phyloP scores from a whole-genome alignment of 805 yeast genomes.

The Pichia phayaonensis region DNA sequence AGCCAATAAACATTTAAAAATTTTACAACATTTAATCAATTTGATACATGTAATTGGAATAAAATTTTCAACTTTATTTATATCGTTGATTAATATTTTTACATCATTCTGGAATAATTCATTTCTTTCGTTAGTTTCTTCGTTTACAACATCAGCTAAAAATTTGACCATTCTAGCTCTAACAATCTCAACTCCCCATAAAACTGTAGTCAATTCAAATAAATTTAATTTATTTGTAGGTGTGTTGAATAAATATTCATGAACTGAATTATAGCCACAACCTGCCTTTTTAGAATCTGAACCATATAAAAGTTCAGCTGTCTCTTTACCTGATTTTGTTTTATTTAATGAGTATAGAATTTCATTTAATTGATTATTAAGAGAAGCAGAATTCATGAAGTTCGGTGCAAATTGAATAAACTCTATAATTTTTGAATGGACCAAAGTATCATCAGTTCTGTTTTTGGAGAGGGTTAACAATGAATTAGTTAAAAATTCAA shows the following conservation, averaged over 20 bases:
- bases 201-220: slow-evolving; percentile 20
- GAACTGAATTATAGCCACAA: slow-evolving; percentile 16
- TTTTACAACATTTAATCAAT: slow-evolving; percentile 21
- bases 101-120: slow-evolving; percentile 1
- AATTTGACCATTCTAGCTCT: slow-evolving; percentile 7
- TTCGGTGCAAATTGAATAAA: slow-evolving; percentile 18
- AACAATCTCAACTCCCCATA: slow-evolving; percentile 20
- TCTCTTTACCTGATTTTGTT: slow-evolving; percentile 6
- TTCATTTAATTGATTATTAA: slow-evolving; percentile 18
- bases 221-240: slow-evolving; percentile 18
- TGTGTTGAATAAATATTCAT: slow-evolving; percentile 21
- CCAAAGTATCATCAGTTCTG: slow-evolving; percentile 12
- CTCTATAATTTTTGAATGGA: slow-evolving; percentile 7
- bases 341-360: slow-evolving; percentile 12
- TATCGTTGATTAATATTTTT: slow-evolving; percentile 1
- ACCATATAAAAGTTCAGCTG: slow-evolving; percentile 6
- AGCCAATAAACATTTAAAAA: slow-evolving; percentile 22
- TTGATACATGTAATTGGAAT: slow-evolving; percentile 23
- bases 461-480: not conserved
- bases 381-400: slow-evolving; percentile 17
- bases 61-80: slow-evolving; percentile 8
- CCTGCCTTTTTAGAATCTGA: slow-evolving; percentile 1
- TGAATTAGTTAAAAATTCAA: not conserved
- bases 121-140: not conserved
- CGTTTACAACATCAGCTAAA: slow-evolving; percentile 3